A percentile compares a stretch with the other conserved stretches of the same genome.
phyloP scores from a whole-genome alignment of 2,329 filamentous ascomycete genomes.

The Ilyonectria robusta region DNA sequence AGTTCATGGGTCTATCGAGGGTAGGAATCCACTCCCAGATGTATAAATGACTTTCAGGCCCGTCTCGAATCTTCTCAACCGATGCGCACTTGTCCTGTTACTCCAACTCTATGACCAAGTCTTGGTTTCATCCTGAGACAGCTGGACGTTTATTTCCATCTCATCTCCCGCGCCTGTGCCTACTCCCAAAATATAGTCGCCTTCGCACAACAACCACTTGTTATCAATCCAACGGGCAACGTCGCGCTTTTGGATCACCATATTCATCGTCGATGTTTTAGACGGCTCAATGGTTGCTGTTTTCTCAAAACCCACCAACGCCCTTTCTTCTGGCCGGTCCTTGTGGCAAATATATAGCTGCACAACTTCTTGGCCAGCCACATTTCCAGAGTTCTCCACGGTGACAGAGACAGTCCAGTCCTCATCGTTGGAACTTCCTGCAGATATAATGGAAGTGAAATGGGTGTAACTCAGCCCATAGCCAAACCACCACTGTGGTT shows the following conservation, averaged over 20 bases:
- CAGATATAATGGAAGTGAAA: neutral
- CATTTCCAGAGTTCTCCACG: neutral
- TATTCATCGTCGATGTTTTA: neutral
- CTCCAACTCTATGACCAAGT: neutral
- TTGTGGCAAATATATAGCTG: neutral
- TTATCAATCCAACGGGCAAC: neutral
- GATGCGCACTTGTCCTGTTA: neutral
- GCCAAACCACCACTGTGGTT: conserved; percentile 25
- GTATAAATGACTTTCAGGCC: neutral
- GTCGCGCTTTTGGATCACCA: neutral
- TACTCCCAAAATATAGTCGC: neutral
- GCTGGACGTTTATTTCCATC: neutral
- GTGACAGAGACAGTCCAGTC: neutral
- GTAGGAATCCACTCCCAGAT: neutral
- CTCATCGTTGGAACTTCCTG: neutral
- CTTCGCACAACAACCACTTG: neutral
- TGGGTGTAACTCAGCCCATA: conserved; percentile 20
- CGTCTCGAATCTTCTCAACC: neutral
- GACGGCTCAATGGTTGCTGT: neutral
- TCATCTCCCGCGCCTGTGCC: neutral
- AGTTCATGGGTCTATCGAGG: neutral
- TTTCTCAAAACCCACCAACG: neutral
- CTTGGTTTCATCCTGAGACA: neutral
- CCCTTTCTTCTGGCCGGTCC: neutral
- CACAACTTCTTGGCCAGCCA: conserved; percentile 14